phyloP scores from a whole-genome alignment of 805 yeast genomes.

The Zygosaccharomyces rouxii region DNA sequence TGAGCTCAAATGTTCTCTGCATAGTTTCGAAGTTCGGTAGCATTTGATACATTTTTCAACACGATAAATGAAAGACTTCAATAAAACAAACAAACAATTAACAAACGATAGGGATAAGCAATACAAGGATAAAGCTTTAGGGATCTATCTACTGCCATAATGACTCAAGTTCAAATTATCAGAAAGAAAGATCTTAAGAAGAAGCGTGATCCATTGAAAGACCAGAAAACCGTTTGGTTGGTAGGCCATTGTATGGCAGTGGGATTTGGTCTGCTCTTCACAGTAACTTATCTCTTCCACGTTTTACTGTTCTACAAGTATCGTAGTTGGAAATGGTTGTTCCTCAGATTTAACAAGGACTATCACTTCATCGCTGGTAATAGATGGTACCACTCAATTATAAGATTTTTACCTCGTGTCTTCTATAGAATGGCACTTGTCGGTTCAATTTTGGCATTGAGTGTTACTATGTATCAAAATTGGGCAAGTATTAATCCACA shows the following conservation, averaged over 20 bases:
- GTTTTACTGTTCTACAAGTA: slow-evolving; percentile 28
- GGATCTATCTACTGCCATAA: background rate
- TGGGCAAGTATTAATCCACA: slow-evolving; percentile 61
- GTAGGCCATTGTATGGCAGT: slow-evolving; percentile 29
- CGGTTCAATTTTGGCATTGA: slow-evolving; percentile 52
- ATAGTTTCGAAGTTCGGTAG: background rate
- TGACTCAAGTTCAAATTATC: slow-evolving; percentile 26
- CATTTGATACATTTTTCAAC: background rate
- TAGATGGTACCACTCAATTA: slow-evolving; percentile 23
- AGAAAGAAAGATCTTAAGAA: slow-evolving; percentile 24
- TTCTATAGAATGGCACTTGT: slow-evolving; percentile 51
- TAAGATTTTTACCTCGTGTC: slow-evolving; percentile 43
- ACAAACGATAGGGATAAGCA: background rate
- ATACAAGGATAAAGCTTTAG: background rate
- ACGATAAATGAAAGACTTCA: background rate
- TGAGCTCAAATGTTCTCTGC: background rate
- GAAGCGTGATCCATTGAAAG: slow-evolving; percentile 23
- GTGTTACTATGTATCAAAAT: slow-evolving; percentile 52
- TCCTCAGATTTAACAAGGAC: slow-evolving; percentile 23
- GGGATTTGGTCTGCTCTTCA: slow-evolving; percentile 26
- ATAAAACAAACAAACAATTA: background rate
- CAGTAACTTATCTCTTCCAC: slow-evolving; percentile 27
- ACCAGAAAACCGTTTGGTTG: slow-evolving; percentile 27
- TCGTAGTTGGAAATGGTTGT: slow-evolving; percentile 35
- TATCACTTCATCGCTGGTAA: slow-evolving; percentile 19